Base-by-base conservation (phyloP, 2,329 filamentous ascomycete genomes). In the Cordyceps pruinosa region DNA sequence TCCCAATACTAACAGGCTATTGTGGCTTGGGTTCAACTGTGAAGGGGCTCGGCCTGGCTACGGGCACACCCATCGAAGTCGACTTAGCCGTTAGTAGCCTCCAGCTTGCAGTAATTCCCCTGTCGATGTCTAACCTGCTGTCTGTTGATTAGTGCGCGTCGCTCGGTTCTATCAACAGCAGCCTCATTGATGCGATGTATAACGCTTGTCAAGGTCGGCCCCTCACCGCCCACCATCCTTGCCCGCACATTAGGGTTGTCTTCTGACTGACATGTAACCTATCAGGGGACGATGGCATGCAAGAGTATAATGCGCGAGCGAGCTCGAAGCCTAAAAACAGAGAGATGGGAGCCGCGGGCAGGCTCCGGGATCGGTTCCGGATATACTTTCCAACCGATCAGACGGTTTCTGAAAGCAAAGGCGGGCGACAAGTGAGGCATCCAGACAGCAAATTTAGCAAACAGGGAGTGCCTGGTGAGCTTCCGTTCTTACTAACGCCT, bases 321-420 rank as follows among this genome's bases (percentile, higher is more conserved):
- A 69, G 25, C 59, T 70, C 66, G 48, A 66, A 65, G 61, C 53
- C 59, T 26, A 58, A 58, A 44, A 61, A 59, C 37, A 65, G 64
- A 55, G 65, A 63, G 41, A 61, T 61, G 42, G 62, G 61, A 51
- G 63, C 62, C 26, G 51, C 59, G 34, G 61, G 60, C 35, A 49
- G 59, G 56, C 61, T 75, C 35, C 72, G 73, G 60, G 71, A 82
- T 32, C 76, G 77, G 48, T 81, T 94, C 63, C 82, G 86, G 10
- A 80, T 96, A 52, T 95, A 92, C 70, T 97, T 93, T 65, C 92
- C 91, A 3, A 90, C 87, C 1, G 71, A 81, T 12, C 72, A 85
- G 21, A 95, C 90, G 0, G 86, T 95, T 3, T 66, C 69, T 10
- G 68, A 71, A 30, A 91, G 88, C 65, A 82, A 76, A 60, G 87